Conservation (phyloP, 768 basidiomycete genomes). For the Lentinula sp. region DNA sequence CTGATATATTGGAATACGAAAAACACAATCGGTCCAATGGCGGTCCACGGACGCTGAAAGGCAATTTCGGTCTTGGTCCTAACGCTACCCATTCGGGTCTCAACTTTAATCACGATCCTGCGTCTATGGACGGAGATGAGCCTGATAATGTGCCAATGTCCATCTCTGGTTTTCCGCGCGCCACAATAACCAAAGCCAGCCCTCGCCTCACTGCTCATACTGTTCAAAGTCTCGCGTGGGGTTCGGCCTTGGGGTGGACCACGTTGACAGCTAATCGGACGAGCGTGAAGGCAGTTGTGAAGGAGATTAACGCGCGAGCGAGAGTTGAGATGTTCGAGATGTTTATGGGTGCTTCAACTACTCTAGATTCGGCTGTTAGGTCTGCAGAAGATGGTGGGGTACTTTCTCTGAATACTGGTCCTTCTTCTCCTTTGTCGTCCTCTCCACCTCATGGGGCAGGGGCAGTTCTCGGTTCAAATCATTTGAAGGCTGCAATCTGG, state of each 20-base stretch:
- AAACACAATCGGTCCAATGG: constrained; percentile 6
- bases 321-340: constrained; percentile 19
- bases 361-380: neutral
- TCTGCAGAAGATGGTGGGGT: constrained; percentile 12
- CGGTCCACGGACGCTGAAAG: neutral
- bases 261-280: constrained; percentile 83
- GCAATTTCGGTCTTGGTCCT: neutral
- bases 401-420: too few species aligned
- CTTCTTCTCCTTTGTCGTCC: too few species aligned
- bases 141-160: neutral
- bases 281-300: constrained; percentile 69
- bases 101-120: neutral
- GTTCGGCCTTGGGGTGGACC: constrained; percentile 68
- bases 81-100: neutral
- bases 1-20: constrained; percentile 46
- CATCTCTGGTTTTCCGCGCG: constrained; percentile 34
- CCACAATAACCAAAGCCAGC: constrained; percentile 47
- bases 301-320: constrained; percentile 47
- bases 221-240: constrained; percentile 64
- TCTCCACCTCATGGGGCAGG: too few species aligned
- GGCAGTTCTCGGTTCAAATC: neutral
- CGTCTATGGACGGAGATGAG: neutral
- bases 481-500: constrained; percentile 51
- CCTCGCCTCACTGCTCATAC: constrained; percentile 72
- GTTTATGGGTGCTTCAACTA: neutral